Conservation (phyloP, 768 basidiomycete genomes). For the Botryobasidium botryosum region DNA sequence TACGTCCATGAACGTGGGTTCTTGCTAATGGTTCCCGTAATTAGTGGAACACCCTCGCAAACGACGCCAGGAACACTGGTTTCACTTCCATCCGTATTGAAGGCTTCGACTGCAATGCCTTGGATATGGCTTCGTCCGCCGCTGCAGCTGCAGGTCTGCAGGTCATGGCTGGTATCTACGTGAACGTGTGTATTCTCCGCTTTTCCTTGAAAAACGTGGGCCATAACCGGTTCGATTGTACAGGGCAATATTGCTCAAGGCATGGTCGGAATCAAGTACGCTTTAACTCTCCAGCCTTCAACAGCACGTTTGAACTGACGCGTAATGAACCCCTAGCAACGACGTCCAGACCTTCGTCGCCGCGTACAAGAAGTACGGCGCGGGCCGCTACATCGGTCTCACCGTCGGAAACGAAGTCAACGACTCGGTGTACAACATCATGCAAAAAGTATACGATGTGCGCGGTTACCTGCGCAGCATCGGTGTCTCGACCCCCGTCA, state of each 20-base stretch:
- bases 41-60: not conserved
- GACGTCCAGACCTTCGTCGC: constrained; percentile 5
- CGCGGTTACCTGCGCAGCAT: constrained; percentile 4
- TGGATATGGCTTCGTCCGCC: constrained; percentile 4
- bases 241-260: constrained; percentile 6
- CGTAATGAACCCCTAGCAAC: no score
- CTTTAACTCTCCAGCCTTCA: no score
- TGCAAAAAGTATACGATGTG: constrained; percentile 7
- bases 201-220: not conserved
- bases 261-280: not conserved
- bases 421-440: constrained; percentile 5
- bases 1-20: not conserved
- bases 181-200: not conserved
- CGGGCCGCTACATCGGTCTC: constrained; percentile 1
- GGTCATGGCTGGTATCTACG: constrained; percentile 3
- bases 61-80: constrained; percentile 1
- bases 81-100: constrained; percentile 3
- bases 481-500: not conserved
- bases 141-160: constrained; percentile 1
- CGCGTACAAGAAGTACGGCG: constrained; percentile 6
- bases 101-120: constrained; percentile 4
- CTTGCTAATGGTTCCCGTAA: not conserved
- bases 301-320: no score
- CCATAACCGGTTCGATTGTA: not conserved
- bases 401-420: constrained; percentile 6